Evolutionary conservation across 2,329 filamentous ascomycete species (phyloP), one percentile per base, ranked within the genome.

Genomic region (Metarhizium sp.): DNA sequence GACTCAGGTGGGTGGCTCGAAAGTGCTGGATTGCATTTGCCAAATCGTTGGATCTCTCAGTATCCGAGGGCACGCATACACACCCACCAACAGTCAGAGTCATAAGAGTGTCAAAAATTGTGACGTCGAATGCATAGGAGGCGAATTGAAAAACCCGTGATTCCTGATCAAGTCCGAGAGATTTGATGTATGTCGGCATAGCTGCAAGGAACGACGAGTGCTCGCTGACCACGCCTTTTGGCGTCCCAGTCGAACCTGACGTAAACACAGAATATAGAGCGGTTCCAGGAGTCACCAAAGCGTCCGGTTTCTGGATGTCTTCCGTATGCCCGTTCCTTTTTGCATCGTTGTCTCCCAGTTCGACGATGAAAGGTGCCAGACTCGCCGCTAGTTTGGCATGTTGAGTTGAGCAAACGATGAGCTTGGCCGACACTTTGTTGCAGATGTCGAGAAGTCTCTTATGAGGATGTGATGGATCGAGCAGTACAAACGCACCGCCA

Each of bases 191-290:
- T 18, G 16, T 13, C 6, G n/a, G 16, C n/a, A 25, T n/a, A 6
- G n/a, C 43, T 11, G 43, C 29, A 34, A 18, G 29, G 8, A 50
- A 20, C 29, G 20, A 13, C 5, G 48, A 34, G n/a, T 50, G 48
- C 14, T 34, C 29, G 56, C 78, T 70, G 51, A 84, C 73, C 4
- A 85, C 81, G 29, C 82, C 82, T 68, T 86, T 86, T 2, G 82
- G 83, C 56, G 76, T 78, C 6, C 83, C 82, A 0, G 83, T 86
- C 57, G 80, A 85, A 13, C 82, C 82, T 0, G 82, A 85, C 11
- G 82, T 86, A 63, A 85, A 85, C 62, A 85, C 83, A 61, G 85
- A 78, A 58, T 79, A 79, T 32, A 25, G n/a, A n/a, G 40, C 40
- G 1, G 8, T 20, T 20, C 18, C n/a, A 2, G n/a, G 43, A 11